Base-by-base conservation (phyloP, 2,329 filamentous ascomycete species). In the Fusarium brachygibbosum region DNA sequence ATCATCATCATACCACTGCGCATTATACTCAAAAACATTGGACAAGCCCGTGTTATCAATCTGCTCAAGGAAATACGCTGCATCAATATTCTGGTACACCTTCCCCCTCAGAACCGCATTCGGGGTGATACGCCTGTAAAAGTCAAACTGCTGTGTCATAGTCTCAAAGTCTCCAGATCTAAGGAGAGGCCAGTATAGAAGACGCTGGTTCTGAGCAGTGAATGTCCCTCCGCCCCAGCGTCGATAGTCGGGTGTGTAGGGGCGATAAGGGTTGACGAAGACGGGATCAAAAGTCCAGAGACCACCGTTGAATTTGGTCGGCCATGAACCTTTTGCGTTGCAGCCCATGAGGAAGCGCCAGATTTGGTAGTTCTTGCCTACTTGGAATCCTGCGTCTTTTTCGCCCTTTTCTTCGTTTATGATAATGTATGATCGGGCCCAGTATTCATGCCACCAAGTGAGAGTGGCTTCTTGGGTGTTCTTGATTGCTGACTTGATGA, bases 311-410 rank as follows among this genome's bases (percentile, higher is more conserved):
- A 61, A 61, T 16, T 61, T 60, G 6, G 58, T 61, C 0, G 58
- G 58, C 58, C 58, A 61, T 0, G 48, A 31, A 0, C 55, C 35
- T 6, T 52, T 60, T 2, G 58, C 58, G 6, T 61, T 61, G 3
- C 55, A 61, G 4, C 58, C 58, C 58, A 61, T 60, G 1, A 61
- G 55, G 11, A 60, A 61, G n/a, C 58, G 55, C 58, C 58, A 61
- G 4, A 61, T 31, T 8, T 61, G 58, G 17, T 60, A 61, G 14
- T 60, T 61, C 5, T 60, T 60, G 0, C 55, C 55, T 2, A 61
- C 58, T 9, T 61, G 58, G 2, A 61, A 61, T 2, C 58, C 58
- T 21, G 42, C 16, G 4, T 61, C 31, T 0, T 61, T 51, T 10
- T 61, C 42, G 0, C 55, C 55, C 37, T 61, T 51, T 0, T 23